A percentile compares a stretch with the other conserved stretches of the same genome.
phyloP scores from a whole-genome alignment of 306 rosid genomes.

The Vigna reflexopilosa region DNA sequence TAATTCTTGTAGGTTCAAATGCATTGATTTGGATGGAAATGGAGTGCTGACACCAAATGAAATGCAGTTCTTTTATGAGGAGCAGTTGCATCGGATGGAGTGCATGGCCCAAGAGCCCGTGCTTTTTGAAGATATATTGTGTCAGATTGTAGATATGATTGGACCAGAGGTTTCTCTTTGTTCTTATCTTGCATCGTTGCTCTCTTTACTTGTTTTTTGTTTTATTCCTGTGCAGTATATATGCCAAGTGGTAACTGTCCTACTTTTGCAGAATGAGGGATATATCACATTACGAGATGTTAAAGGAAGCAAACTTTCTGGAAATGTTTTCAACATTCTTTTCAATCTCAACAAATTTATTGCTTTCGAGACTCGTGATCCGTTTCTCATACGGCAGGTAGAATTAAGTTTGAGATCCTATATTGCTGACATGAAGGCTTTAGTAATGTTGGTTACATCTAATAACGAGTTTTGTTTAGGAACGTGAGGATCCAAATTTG shows the following conservation, averaged over 20 bases:
- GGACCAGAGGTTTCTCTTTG: conserved; percentile 86
- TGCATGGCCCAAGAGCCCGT: conserved; percentile 99
- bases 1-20: conserved; percentile 76
- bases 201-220: conserved; percentile 4
- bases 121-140: conserved; percentile 95
- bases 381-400: conserved; percentile 98
- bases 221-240: conserved; percentile 37
- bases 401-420: conserved; percentile 33
- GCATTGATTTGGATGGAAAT: conserved; percentile 99
- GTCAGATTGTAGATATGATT: conserved; percentile 98
- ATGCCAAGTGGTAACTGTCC: conserved; percentile 38
- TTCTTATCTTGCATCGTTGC: conserved; percentile 14
- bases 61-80: conserved; percentile 97
- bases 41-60: conserved; percentile 91
- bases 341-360: conserved; percentile 98
- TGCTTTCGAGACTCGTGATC: conserved; percentile 97
- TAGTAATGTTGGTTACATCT: conserved; percentile 41
- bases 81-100: conserved; percentile 99
- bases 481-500: conserved; percentile 98
- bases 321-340: conserved; percentile 93
- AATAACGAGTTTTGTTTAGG: conserved; percentile 59
- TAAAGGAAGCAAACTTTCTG: conserved; percentile 94
- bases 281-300: conserved; percentile 77
- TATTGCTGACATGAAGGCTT: conserved; percentile 34
- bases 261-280: conserved; percentile 75